Conservation (phyloP, 2,329 filamentous ascomycete species). For the Stemphylium beticola region DNA sequence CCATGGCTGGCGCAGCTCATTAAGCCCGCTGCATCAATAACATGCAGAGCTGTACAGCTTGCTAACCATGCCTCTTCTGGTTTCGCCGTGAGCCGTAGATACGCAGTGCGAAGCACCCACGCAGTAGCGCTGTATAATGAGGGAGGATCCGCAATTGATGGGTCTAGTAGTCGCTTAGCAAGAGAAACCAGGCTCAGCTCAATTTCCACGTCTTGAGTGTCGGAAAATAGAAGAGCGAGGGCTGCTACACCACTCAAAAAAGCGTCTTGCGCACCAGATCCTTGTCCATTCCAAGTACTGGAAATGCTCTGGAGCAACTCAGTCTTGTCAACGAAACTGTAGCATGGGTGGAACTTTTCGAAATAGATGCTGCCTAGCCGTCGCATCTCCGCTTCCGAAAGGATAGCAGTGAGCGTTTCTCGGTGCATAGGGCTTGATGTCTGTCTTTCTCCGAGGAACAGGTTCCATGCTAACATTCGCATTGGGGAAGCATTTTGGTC, state of each 20-base stretch:
- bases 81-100: not conserved
- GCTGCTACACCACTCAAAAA: not conserved
- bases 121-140: not conserved
- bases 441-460: not conserved
- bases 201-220: not conserved
- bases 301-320: not conserved
- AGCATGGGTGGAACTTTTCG: not conserved
- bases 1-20: not conserved
- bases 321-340: not conserved
- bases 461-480: not conserved
- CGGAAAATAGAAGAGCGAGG: not conserved
- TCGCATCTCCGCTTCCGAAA: not conserved
- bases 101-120: not conserved
- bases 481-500: not conserved
- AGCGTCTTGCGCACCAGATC: not conserved
- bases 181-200: not conserved
- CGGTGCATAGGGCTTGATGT: not conserved
- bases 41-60: not conserved
- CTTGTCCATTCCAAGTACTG: not conserved
- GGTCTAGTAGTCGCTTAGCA: not conserved
- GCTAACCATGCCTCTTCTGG: not conserved
- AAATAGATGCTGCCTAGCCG: not conserved
- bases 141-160: not conserved
- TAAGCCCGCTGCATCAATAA: not conserved
- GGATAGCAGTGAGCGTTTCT: not conserved